A percentile compares a stretch with the other conserved stretches of the same genome.
phyloP scores from a whole-genome alignment of 495 filamentous ascomycete species.

The Penicillium nucicola region DNA sequence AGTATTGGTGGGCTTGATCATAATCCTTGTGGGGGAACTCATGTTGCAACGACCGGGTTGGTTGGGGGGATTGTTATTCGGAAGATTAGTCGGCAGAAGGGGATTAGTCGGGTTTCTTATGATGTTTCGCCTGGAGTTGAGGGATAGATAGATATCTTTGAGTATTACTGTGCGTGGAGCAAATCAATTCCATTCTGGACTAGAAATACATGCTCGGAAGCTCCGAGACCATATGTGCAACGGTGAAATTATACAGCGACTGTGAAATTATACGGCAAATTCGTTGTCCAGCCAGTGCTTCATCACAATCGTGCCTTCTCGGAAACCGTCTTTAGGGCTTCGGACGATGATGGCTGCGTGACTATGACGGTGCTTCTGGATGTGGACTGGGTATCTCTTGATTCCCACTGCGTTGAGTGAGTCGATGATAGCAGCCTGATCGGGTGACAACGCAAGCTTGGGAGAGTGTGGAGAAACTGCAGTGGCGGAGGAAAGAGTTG shows the following conservation, averaged over 20 bases:
- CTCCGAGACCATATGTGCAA: neutral
- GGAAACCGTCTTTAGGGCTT: conserved; percentile 55
- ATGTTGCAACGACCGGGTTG: conserved; percentile 50
- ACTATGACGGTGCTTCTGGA: conserved; percentile 73
- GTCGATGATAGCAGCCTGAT: conserved; percentile 80
- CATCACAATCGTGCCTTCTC: conserved; percentile 75
- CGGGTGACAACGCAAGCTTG: conserved; percentile 70
- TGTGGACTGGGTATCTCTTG: conserved; percentile 81
- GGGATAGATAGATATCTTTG: neutral
- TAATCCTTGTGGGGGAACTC: conserved; percentile 64
- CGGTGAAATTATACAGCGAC: conserved; percentile 45
- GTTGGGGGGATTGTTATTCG: conserved; percentile 55
- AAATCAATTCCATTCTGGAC: neutral
- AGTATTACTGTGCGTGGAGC: neutral
- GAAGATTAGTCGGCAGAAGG: conserved; percentile 60
- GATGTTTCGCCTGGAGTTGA: conserved; percentile 24
- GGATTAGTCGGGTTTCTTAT: conserved; percentile 54
- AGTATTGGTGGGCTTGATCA: conserved; percentile 56
- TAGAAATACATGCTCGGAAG: conserved; percentile 1
- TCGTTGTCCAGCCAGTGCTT: conserved; percentile 76
- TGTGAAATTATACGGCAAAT: conserved; percentile 59
- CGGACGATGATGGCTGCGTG: conserved; percentile 92
- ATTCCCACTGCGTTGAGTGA: conserved; percentile 72
- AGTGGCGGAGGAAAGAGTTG: neutral
- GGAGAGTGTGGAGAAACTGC: conserved; percentile 31